Conservation (phyloP, 768 basidiomycete genomes). For the Lyophyllum decastes region DNA sequence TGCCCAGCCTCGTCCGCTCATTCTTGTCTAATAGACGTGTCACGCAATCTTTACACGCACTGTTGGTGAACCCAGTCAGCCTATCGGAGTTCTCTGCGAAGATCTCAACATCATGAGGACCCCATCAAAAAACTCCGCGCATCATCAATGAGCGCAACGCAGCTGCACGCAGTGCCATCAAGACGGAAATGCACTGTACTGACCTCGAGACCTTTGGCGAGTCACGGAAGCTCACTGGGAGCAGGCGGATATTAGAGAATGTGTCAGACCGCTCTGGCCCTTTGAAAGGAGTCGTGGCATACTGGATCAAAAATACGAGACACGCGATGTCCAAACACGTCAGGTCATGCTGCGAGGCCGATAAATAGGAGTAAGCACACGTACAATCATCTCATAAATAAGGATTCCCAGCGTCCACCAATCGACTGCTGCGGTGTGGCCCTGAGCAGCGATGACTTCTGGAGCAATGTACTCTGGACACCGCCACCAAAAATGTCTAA, state of each 20-base stretch:
- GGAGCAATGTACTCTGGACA: conserved; percentile 94
- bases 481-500: conserved; percentile 27
- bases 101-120: conserved; percentile 1
- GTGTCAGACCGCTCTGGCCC: conserved; percentile 93
- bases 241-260: conserved; percentile 90
- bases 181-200: conserved; percentile 28
- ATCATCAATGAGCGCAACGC: conserved; percentile 19
- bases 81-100: conserved; percentile 22
- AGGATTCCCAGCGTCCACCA: conserved; percentile 99
- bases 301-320: conserved; percentile 49
- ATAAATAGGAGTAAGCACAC: conserved; percentile 41
- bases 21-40: conserved; percentile 89
- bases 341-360: conserved; percentile 32
- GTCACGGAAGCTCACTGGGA: conserved; percentile 87
- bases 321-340: conserved; percentile 33
- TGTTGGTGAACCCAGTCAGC: conserved; percentile 31
- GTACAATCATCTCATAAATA: conserved; percentile 98
- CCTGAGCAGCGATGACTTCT: conserved; percentile 95
- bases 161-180: conserved; percentile 17
- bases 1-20: conserved; percentile 85
- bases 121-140: conserved; percentile 29
- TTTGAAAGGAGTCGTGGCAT: conserved; percentile 99
- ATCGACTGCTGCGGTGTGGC: conserved; percentile 97
- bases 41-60: conserved; percentile 87
- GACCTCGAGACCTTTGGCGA: conserved; percentile 75